Conservation (phyloP, 2,329 filamentous ascomycete species). For the Allantophomopsis lycopodina region DNA sequence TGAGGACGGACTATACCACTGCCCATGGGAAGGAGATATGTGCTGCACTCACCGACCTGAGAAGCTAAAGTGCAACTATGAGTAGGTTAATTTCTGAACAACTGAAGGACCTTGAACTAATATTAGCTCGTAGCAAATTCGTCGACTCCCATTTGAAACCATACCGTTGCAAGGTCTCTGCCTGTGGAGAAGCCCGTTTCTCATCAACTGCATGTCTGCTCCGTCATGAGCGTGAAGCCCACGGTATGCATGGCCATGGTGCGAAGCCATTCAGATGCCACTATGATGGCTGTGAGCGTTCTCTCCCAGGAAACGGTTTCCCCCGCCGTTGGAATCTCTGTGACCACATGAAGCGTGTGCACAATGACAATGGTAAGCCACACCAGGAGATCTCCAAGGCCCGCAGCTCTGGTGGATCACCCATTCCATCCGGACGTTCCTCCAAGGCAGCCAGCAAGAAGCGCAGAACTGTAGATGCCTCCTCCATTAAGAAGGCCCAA, state of each 20-base stretch:
- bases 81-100: conserved; percentile 44
- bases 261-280: conserved; percentile 85
- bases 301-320: conserved; percentile 73
- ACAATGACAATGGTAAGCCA: conserved; percentile 32
- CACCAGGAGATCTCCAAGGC: conserved; percentile 1
- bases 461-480: conserved; percentile 2
- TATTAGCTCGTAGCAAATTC: conserved; percentile 58
- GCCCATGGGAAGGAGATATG: conserved; percentile 69
- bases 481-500: neutral
- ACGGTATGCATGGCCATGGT: conserved; percentile 89
- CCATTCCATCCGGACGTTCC: conserved; percentile 9
- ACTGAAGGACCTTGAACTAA: conserved; percentile 10
- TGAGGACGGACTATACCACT: conserved; percentile 79
- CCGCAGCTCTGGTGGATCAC: conserved; percentile 12
- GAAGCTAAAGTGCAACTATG: conserved; percentile 97
- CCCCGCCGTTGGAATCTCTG: conserved; percentile 90
- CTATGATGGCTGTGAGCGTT: conserved; percentile 77
- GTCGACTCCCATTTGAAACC: conserved; percentile 94
- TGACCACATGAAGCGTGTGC: conserved; percentile 95
- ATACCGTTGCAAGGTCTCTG: conserved; percentile 79
- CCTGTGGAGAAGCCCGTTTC: conserved; percentile 77
- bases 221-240: conserved; percentile 88
- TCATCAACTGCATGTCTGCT: conserved; percentile 92
- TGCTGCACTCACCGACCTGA: conserved; percentile 82
- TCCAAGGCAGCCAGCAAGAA: conserved; percentile 1